phyloP scores from a whole-genome alignment of 345 rosid genomes.

The Fremontodendron californicum region DNA sequence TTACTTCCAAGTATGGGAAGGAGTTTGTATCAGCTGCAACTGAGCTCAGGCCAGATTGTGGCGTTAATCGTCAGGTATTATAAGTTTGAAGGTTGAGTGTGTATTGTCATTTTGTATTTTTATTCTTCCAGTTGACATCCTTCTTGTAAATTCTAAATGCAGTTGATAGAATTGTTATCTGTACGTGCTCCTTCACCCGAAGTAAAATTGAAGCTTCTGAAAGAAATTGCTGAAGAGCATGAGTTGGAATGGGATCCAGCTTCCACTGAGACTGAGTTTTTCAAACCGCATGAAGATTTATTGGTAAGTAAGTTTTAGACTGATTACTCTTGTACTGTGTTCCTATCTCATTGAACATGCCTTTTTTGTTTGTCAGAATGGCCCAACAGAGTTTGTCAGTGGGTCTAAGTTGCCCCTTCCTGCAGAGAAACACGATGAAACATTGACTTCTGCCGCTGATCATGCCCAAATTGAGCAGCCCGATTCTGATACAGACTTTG shows the following conservation, averaged over 20 bases:
- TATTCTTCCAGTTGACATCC: constrained; percentile 1
- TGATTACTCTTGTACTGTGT: constrained; percentile 11
- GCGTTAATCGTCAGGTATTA: constrained; percentile 92
- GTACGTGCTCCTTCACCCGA: constrained; percentile 82
- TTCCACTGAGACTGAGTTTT: constrained; percentile 74
- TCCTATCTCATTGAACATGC: constrained; percentile 17
- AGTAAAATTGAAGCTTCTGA: constrained; percentile 74
- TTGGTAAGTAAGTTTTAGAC: constrained; percentile 47
- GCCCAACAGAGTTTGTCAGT: constrained; percentile 67
- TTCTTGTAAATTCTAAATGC: constrained; percentile 24
- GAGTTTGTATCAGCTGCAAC: constrained; percentile 88
- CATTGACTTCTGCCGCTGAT: constrained; percentile 27
- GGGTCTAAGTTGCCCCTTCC: constrained; percentile 75
- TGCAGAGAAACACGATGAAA: constrained; percentile 59
- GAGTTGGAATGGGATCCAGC: constrained; percentile 91
- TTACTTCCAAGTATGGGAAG: constrained; percentile 78
- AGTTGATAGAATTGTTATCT: constrained; percentile 86
- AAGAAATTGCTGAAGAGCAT: constrained; percentile 95
- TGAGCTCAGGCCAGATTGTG: constrained; percentile 89
- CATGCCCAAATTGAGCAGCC: constrained; percentile 35
- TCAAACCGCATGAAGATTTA: constrained; percentile 79
- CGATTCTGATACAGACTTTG: constrained; percentile 56
- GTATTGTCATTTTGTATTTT: not conserved
- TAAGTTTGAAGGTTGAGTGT: not conserved
- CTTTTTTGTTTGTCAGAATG: constrained; percentile 50